Evolutionary conservation across 805 yeast genomes (phyloP).

Genomic region (Wickerhamiella qilinensis): DNA sequence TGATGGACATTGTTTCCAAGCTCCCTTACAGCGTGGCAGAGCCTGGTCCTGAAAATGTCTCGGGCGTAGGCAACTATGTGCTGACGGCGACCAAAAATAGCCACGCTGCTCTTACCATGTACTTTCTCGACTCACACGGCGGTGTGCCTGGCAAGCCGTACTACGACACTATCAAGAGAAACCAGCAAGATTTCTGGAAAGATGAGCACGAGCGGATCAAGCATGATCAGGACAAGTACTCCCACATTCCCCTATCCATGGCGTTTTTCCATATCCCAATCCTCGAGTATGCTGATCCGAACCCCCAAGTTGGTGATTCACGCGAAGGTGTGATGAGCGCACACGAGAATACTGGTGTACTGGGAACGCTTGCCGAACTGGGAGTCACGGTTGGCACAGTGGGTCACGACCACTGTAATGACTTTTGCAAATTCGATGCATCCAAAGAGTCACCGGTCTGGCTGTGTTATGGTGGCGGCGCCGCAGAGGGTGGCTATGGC

Average conservation of each 20-base stretch:
- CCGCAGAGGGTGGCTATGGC: conserved; percentile 92
- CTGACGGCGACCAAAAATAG: conserved; percentile 23
- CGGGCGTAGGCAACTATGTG: conserved; percentile 79
- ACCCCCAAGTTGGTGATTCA: conserved; percentile 33
- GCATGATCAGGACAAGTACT: conserved; percentile 21
- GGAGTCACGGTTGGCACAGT: conserved; percentile 65
- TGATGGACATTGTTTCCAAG: conserved; percentile 38
- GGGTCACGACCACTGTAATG: conserved; percentile 95
- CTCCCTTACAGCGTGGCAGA: conserved; percentile 56
- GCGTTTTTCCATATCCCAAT: conserved; percentile 92
- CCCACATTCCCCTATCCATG: conserved; percentile 45
- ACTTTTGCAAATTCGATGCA: conserved; percentile 52
- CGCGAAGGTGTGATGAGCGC: conserved; percentile 77
- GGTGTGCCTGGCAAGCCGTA: conserved; percentile 38
- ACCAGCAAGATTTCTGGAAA: conserved; percentile 46
- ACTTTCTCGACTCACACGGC: conserved; percentile 71
- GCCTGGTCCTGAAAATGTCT: conserved; percentile 48
- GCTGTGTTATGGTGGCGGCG: conserved; percentile 90
- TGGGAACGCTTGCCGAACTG: conserved; percentile 38
- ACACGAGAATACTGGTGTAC: conserved; percentile 46
- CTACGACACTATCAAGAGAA: conserved; percentile 70
- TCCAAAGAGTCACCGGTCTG: conserved; percentile 32
- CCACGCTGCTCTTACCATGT: conserved; percentile 40
- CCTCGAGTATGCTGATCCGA: conserved; percentile 54
- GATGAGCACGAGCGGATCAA: conserved; percentile 20